These are phyloP conservation scores for Colletotrichum coccodes DNA, from an alignment of 2,329 filamentous ascomycete species.

Conservation along the genomic window DNA sequence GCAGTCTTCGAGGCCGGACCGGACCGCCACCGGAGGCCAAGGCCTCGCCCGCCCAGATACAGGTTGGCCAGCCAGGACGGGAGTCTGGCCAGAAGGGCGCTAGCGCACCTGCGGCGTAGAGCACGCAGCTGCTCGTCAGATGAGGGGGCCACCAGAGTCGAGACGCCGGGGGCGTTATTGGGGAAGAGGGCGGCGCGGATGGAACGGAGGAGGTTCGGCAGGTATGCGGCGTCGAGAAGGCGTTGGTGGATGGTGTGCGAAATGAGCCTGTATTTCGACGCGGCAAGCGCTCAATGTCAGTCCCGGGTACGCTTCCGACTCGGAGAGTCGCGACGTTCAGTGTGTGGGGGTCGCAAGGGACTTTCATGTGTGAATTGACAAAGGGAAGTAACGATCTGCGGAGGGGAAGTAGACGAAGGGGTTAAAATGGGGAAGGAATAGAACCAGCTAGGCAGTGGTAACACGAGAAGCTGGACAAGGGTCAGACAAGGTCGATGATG, in stretches of 20 bases:
- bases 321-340: conserved; percentile 5
- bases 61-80: conserved; percentile 58
- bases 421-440: conserved; percentile 5
- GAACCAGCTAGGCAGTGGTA: neutral
- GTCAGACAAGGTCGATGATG: neutral
- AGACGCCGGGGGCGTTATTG: conserved; percentile 78
- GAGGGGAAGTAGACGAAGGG: conserved; percentile 9
- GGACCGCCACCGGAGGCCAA: conserved; percentile 39
- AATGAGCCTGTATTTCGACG: conserved; percentile 58
- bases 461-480: conserved; percentile 8
- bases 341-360: conserved; percentile 39
- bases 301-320: conserved; percentile 28
- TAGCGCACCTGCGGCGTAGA: conserved; percentile 75
- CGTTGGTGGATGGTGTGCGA: conserved; percentile 65
- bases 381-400: conserved; percentile 29
- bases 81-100: conserved; percentile 61
- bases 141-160: conserved; percentile 68
- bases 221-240: conserved; percentile 70
- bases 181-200: conserved; percentile 86
- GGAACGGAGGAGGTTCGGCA: conserved; percentile 75
- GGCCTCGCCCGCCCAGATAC: conserved; percentile 58
- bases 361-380: conserved; percentile 20
- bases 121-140: conserved; percentile 67
- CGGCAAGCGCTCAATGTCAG: conserved; percentile 32
- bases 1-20: conserved; percentile 31